These are phyloP conservation scores for Tagetes erecta DNA, from an alignment of 129 eudicot species.

Conservation along the genomic window DNA sequence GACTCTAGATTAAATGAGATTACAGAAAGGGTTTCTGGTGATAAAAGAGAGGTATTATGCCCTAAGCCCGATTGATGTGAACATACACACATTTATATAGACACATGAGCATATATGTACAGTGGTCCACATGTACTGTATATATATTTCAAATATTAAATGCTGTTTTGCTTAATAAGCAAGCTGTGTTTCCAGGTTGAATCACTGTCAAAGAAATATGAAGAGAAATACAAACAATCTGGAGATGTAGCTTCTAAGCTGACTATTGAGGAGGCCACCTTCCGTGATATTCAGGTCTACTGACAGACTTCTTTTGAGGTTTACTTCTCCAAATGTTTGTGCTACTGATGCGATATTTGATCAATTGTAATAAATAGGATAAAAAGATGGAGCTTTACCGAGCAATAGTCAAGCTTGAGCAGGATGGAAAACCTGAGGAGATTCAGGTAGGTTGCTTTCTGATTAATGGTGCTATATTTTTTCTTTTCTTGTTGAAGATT, in stretches of 20 bases:
- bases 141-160: neutral
- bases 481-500: neutral
- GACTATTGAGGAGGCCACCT: slow-evolving; percentile 87
- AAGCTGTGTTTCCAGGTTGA: slow-evolving; percentile 45
- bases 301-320: neutral
- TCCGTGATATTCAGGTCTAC: slow-evolving; percentile 87
- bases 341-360: slow-evolving; percentile 7
- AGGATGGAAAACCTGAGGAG: slow-evolving; percentile 60
- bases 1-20: slow-evolving; percentile 88
- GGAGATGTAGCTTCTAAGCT: slow-evolving; percentile 92
- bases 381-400: slow-evolving; percentile 91
- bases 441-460: slow-evolving; percentile 48
- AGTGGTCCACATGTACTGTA: neutral
- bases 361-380: slow-evolving; percentile 40
- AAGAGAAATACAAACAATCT: slow-evolving; percentile 78
- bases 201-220: slow-evolving; percentile 73
- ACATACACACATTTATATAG: neutral
- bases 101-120: neutral
- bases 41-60: slow-evolving; percentile 72
- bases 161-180: slow-evolving; percentile 1
- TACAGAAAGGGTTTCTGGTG: slow-evolving; percentile 65
- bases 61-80: slow-evolving; percentile 2
- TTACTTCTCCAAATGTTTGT: neutral
- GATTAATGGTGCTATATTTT: slow-evolving; percentile 1
- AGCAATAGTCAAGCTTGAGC: slow-evolving; percentile 80